These are phyloP conservation scores for Trichoderma breve DNA, from an alignment of 2,329 filamentous ascomycete species.

Conservation along the genomic window DNA sequence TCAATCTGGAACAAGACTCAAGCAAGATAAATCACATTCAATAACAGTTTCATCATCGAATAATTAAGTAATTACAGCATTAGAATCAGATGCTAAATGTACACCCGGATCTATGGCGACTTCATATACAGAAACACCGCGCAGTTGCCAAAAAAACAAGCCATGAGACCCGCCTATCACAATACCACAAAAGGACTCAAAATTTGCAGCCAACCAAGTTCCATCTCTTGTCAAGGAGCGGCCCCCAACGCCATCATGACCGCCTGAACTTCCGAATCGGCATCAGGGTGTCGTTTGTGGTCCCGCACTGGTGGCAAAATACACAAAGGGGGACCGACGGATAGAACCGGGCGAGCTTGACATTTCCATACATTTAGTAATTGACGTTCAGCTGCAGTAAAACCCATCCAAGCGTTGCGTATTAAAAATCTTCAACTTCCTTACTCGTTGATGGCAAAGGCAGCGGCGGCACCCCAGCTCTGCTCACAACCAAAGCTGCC, in stretches of 20 bases:
- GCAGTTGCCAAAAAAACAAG: constrained; percentile 8
- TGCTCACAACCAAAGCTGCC: constrained; percentile 73
- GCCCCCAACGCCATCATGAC: not conserved
- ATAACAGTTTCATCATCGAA: not conserved
- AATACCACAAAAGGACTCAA: constrained; percentile 14
- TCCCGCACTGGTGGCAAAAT: not conserved
- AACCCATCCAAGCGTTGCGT: constrained; percentile 2
- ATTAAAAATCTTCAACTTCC: not conserved
- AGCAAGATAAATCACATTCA: not conserved
- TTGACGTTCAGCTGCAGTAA: constrained; percentile 7
- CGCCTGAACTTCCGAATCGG: constrained; percentile 5
- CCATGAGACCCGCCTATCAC: constrained; percentile 18
- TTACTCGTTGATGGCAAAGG: constrained; percentile 19
- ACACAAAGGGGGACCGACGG: not conserved
- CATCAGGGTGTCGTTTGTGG: not conserved
- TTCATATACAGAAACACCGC: constrained; percentile 28
- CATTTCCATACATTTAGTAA: constrained; percentile 8
- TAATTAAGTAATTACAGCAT: constrained; percentile 42
- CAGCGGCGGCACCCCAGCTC: constrained; percentile 63
- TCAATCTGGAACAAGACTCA: not conserved
- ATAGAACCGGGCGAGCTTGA: constrained; percentile 7
- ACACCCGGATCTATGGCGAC: constrained; percentile 29
- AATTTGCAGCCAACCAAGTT: not conserved
- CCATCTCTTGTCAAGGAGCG: not conserved
- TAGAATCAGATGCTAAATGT: constrained; percentile 42